Percentiles rank a stretch among this genome's conserved stretches.
Conservation (phyloP, 495 filamentous ascomycete species). For the Clohesyomyces aquaticus region DNA sequence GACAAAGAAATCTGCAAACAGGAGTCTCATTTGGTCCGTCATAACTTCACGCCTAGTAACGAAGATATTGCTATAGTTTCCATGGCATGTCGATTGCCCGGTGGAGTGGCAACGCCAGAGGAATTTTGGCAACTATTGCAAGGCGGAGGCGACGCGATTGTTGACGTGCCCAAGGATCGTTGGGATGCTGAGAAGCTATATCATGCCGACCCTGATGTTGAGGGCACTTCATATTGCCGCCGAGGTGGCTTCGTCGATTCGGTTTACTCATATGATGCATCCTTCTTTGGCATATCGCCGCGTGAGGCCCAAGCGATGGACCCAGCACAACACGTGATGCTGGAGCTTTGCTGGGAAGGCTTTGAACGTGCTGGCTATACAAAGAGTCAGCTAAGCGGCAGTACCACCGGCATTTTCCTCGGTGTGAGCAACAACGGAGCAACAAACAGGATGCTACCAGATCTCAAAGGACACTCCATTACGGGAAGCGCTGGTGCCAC, state of each 20-base stretch:
- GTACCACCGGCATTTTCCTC: conserved; percentile 3
- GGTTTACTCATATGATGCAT: conserved; percentile 4
- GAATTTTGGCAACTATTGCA: conserved; percentile 45
- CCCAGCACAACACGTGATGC: conserved; percentile 7
- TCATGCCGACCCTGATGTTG: neutral
- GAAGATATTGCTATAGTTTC: conserved; percentile 43
- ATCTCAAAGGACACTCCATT: conserved; percentile 9
- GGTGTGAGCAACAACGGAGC: conserved; percentile 5
- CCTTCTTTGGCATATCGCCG: conserved; percentile 15
- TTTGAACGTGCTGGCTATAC: conserved; percentile 10
- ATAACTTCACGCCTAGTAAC: conserved; percentile 13
- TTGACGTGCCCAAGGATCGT: conserved; percentile 16
- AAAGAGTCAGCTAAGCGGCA: neutral
- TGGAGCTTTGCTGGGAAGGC: conserved; percentile 12
- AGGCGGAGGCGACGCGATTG: conserved; percentile 31
- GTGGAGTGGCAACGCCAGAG: conserved; percentile 38
- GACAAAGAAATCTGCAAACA: no score
- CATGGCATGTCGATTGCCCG: conserved; percentile 46
- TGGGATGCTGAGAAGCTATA: conserved; percentile 7
- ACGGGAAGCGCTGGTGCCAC: neutral
- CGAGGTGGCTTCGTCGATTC: conserved; percentile 10
- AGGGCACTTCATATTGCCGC: neutral
- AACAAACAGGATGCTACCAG: neutral
- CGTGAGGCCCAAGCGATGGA: conserved; percentile 14
- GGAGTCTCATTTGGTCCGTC: no score